A percentile compares a stretch with the other conserved stretches of the same genome.
Evolutionary conservation across 371 early-diverging fungal genomes (phyloP).

Genomic region (Mortierella sp.): DNA sequence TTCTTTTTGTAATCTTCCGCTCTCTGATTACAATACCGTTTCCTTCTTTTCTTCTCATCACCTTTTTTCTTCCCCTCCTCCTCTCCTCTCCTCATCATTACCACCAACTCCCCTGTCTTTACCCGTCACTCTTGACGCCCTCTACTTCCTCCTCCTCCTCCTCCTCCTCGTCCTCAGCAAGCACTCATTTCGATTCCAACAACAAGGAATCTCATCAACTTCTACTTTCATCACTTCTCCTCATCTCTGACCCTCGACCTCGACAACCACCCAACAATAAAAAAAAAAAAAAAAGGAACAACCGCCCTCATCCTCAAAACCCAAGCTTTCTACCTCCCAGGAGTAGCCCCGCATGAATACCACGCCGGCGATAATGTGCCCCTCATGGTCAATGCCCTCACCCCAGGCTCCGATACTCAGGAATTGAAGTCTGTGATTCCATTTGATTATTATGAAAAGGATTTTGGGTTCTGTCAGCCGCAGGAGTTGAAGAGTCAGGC

Average conservation of each 20-base stretch:
- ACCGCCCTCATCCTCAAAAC: not conserved
- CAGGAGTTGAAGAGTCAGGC: slow-evolving; percentile 75
- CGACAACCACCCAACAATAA: not conserved
- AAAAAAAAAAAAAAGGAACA: not conserved
- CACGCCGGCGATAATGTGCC: slow-evolving; percentile 75
- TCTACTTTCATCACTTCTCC: not conserved
- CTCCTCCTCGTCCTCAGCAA: not conserved
- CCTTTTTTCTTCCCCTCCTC: not conserved
- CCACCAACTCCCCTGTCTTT: not conserved
- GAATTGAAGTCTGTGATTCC: slow-evolving; percentile 84
- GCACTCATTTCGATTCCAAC: not conserved
- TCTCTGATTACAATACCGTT: not conserved
- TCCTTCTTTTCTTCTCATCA: not conserved
- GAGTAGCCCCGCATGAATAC: slow-evolving; percentile 94
- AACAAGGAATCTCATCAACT: not conserved
- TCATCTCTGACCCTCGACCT: not conserved
- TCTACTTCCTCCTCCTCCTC: not conserved
- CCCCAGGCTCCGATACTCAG: slow-evolving; percentile 72
- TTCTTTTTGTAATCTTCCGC: not conserved
- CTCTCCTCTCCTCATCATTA: not conserved
- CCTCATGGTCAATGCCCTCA: slow-evolving; percentile 90
- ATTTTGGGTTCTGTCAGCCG: slow-evolving; percentile 91
- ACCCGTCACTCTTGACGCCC: slow-evolving; percentile 12
- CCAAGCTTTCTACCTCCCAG: slow-evolving; percentile 90
- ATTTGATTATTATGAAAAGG: slow-evolving; percentile 87